Evolutionary conservation across 768 basidiomycete genomes (phyloP).

Genomic region (Hericium erinaceus): DNA sequence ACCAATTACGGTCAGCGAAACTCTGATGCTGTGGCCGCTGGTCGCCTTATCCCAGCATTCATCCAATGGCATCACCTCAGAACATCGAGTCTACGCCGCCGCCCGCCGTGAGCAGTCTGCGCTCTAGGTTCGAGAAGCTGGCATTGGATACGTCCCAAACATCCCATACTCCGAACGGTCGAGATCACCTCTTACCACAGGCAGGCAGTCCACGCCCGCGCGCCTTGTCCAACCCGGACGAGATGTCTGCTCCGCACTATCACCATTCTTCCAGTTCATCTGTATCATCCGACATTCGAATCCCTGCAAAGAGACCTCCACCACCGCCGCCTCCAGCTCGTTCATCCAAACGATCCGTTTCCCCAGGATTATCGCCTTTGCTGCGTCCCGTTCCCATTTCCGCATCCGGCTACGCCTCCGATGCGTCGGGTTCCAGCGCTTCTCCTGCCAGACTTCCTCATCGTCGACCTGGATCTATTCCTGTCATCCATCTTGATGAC

Average conservation of each 20-base stretch:
- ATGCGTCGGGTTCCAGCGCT: background rate
- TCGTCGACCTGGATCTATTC: background rate
- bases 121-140: constrained; percentile 63
- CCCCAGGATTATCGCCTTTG: background rate
- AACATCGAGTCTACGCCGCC: constrained; percentile 23
- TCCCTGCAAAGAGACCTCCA: background rate
- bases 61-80: background rate
- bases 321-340: constrained; percentile 1
- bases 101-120: constrained; percentile 60
- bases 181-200: background rate
- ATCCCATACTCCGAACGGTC: no score
- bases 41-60: background rate
- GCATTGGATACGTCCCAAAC: constrained; percentile 31
- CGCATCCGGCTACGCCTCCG: background rate
- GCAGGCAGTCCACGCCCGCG: background rate
- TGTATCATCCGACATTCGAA: background rate
- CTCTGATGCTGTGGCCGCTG: background rate
- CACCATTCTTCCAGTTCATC: background rate
- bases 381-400: background rate
- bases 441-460: background rate
- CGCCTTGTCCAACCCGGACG: constrained; percentile 1
- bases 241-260: background rate
- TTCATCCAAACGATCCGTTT: background rate
- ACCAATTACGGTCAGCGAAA: no score
- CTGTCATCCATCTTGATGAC: background rate